A percentile compares a stretch with the other conserved stretches of the same genome.
Evolutionary conservation across 495 filamentous ascomycete species (phyloP).

Genomic region (Hypoxylon fragiforme): DNA sequence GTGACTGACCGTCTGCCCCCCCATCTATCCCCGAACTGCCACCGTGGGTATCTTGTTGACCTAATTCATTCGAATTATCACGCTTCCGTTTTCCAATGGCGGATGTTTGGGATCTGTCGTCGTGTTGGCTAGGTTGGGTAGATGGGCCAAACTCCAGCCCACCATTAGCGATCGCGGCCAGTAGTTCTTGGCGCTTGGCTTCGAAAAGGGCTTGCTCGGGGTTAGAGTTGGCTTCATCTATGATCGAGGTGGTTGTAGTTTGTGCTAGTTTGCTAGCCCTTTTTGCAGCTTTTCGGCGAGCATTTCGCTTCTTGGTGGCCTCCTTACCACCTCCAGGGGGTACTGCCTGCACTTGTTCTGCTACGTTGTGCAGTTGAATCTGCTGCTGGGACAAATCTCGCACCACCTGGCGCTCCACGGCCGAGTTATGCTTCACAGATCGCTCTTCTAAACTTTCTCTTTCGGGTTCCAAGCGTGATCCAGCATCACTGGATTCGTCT

Average conservation of each 20-base stretch:
- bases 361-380: no score
- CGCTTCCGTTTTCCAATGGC: slow-evolving; percentile 23
- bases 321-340: slow-evolving; percentile 42
- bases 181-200: slow-evolving; percentile 32
- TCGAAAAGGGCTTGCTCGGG: slow-evolving; percentile 32
- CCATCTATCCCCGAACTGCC: no score
- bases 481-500: slow-evolving; percentile 10
- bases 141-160: slow-evolving; percentile 35
- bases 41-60: background rate
- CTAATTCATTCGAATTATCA: background rate
- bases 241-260: background rate
- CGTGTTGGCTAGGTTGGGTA: slow-evolving; percentile 5
- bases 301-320: slow-evolving; percentile 47
- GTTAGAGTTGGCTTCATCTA: background rate
- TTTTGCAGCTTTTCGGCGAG: slow-evolving; percentile 40
- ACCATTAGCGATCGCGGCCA: slow-evolving; percentile 31
- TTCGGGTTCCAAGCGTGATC: slow-evolving; percentile 9
- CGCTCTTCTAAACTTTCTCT: background rate
- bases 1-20: no score
- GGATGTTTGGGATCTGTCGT: background rate
- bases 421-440: background rate
- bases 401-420: no score
- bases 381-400: no score
- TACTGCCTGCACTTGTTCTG: no score
- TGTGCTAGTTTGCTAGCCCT: slow-evolving; percentile 30